A percentile compares a stretch with the other conserved stretches of the same genome.
Conservation (phyloP, 768 basidiomycete species). For the Gloeopeniophorella convolvens region DNA sequence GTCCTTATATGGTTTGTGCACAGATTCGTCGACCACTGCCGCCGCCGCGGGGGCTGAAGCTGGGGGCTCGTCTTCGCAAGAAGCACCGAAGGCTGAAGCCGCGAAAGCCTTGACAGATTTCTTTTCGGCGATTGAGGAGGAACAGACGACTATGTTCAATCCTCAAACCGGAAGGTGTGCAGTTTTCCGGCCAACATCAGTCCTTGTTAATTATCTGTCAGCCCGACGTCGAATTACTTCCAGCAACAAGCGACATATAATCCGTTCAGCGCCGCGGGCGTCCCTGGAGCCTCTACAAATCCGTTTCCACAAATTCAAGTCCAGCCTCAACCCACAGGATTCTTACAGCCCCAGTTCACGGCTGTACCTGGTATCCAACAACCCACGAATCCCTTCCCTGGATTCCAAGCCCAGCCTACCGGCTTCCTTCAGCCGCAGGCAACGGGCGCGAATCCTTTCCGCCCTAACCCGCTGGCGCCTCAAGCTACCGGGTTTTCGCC, state of each 20-base stretch:
- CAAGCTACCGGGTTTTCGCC: constrained; percentile 18
- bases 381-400: constrained; percentile 31
- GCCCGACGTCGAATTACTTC: constrained; percentile 44
- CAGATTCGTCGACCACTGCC: constrained; percentile 22
- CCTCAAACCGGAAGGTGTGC: constrained; percentile 52
- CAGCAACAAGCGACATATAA: constrained; percentile 60
- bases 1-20: constrained; percentile 4
- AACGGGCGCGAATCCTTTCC: constrained; percentile 64
- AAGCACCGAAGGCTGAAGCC: constrained; percentile 28
- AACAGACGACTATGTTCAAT: constrained; percentile 67
- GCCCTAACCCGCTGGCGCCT: constrained; percentile 53
- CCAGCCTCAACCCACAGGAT: constrained; percentile 45
- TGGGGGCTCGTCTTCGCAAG: constrained; percentile 24
- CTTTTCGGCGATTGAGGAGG: constrained; percentile 81
- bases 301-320: constrained; percentile 29
- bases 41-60: constrained; percentile 24
- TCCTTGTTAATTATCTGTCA: constrained; percentile 22
- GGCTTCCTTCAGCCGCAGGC: constrained; percentile 42
- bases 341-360: constrained; percentile 29
- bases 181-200: background rate
- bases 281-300: constrained; percentile 46
- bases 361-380: constrained; percentile 14
- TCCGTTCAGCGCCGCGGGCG: constrained; percentile 66
- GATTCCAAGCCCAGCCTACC: constrained; percentile 50
- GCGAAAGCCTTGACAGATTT: constrained; percentile 69